phyloP scores from a whole-genome alignment of 2,329 filamentous ascomycete genomes.

The Cercospora citrullina region DNA sequence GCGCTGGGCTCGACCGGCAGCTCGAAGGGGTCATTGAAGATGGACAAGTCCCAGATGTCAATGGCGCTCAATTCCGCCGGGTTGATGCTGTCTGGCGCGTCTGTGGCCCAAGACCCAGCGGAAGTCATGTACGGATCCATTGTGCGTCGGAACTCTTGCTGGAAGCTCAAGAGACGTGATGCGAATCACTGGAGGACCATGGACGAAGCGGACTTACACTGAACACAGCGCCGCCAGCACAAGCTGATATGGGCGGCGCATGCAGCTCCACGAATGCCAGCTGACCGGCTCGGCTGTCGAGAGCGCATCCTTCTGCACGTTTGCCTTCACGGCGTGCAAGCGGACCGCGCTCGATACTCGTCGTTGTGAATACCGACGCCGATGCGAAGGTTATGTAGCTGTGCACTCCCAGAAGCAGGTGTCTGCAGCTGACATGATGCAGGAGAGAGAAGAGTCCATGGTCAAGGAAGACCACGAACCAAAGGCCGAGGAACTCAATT shows the following conservation, averaged over 20 bases:
- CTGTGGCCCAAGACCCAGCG: background rate
- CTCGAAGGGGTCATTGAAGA: slow-evolving; percentile 8
- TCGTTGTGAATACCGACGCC: background rate
- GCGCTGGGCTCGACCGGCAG: background rate
- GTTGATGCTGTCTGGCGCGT: background rate
- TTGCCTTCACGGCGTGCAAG: background rate
- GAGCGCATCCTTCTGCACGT: background rate
- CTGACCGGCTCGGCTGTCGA: background rate
- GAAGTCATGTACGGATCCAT: slow-evolving; percentile 3
- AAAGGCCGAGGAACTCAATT: background rate
- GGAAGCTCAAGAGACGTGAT: background rate
- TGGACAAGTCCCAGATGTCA: slow-evolving; percentile 7
- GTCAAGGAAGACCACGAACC: background rate
- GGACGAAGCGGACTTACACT: background rate
- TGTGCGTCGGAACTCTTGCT: background rate
- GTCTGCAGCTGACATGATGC: background rate
- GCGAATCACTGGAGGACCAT: background rate
- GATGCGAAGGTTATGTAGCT: background rate
- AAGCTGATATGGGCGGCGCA: slow-evolving; percentile 2
- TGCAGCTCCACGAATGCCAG: background rate
- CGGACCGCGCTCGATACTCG: background rate
- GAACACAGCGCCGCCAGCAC: background rate
- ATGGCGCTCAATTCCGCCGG: slow-evolving; percentile 8
- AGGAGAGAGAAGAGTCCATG: background rate
- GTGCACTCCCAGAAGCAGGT: background rate